Conservation (phyloP, 2,329 filamentous ascomycete species). For the Trichoderma breve region DNA sequence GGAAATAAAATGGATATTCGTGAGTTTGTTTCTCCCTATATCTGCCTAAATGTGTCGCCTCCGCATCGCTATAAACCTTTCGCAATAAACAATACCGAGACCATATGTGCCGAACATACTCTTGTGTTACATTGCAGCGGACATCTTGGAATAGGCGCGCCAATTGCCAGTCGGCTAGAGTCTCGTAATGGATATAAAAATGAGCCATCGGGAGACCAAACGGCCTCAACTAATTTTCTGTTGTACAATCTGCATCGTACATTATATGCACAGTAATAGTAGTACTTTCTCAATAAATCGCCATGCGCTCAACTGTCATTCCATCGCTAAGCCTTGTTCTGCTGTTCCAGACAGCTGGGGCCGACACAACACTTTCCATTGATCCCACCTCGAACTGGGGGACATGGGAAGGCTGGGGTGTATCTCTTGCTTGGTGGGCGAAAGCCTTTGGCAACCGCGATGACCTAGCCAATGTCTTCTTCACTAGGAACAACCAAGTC, state of each 20-base stretch:
- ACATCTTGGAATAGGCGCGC: not conserved
- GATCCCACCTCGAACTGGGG: constrained; percentile 7
- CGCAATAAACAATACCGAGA: not conserved
- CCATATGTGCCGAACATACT: not conserved
- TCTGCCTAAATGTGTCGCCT: constrained; percentile 10
- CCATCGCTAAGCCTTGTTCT: not conserved
- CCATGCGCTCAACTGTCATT: not conserved
- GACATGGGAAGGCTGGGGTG: constrained; percentile 11
- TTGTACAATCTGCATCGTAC: not conserved
- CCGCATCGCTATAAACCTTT: not conserved
- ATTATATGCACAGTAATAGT: not conserved
- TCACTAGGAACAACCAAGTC: not conserved
- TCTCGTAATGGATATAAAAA: not conserved
- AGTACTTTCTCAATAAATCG: not conserved
- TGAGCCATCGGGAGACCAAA: not conserved
- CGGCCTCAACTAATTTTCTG: not conserved
- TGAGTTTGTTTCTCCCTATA: not conserved
- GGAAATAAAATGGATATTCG: not conserved
- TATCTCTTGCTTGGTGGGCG: constrained; percentile 14
- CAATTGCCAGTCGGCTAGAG: not conserved
- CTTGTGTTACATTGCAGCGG: constrained; percentile 3
- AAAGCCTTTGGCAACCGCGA: constrained; percentile 10
- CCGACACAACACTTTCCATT: not conserved
- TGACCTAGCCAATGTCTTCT: not conserved
- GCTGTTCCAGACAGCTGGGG: not conserved